These are phyloP conservation scores for Fusarium tanahbumbuense DNA, from an alignment of 2,329 filamentous ascomycete genomes.

Conservation along the genomic window DNA sequence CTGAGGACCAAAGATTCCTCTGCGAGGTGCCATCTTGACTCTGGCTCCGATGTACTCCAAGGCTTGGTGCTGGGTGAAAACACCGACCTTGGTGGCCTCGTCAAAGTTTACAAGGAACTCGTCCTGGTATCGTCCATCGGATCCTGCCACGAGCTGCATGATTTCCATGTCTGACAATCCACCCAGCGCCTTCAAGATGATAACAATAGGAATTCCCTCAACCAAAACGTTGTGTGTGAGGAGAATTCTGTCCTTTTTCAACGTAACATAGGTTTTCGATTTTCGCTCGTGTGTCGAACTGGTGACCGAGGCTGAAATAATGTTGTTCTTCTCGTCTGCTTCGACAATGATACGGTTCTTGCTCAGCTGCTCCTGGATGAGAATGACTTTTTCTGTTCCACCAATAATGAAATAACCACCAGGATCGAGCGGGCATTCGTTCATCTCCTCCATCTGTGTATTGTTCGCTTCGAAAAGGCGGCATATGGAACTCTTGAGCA, in stretches of 20 bases:
- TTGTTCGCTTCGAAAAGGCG: constrained; percentile 86
- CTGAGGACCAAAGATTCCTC: constrained; percentile 64
- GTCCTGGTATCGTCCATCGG: constrained; percentile 90
- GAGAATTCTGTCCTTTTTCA: constrained; percentile 92
- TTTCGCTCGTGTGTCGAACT: constrained; percentile 98
- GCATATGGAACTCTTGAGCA: constrained; percentile 96
- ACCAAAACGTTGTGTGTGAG: constrained; percentile 93
- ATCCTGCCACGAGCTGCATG: constrained; percentile 87
- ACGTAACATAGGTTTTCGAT: constrained; percentile 94
- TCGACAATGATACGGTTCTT: constrained; percentile 99
- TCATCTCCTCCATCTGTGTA: constrained; percentile 87
- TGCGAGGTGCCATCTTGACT: constrained; percentile 86
- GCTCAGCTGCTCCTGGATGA: constrained; percentile 98
- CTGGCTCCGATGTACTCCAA: constrained; percentile 90
- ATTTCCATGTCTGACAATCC: constrained; percentile 96
- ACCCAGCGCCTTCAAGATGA: constrained; percentile 92
- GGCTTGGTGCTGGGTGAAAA: constrained; percentile 95
- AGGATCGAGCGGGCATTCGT: constrained; percentile 95
- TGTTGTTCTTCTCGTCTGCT: constrained; percentile 88
- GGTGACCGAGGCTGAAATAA: constrained; percentile 95
- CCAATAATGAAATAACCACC: constrained; percentile 98
- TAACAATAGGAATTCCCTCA: constrained; percentile 94
- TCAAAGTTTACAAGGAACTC: constrained; percentile 97
- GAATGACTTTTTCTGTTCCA: constrained; percentile 97
- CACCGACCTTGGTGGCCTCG: constrained; percentile 82